These are phyloP conservation scores for Falciphora oryzae DNA, from an alignment of 2,329 filamentous ascomycete species.

Conservation along the genomic window DNA sequence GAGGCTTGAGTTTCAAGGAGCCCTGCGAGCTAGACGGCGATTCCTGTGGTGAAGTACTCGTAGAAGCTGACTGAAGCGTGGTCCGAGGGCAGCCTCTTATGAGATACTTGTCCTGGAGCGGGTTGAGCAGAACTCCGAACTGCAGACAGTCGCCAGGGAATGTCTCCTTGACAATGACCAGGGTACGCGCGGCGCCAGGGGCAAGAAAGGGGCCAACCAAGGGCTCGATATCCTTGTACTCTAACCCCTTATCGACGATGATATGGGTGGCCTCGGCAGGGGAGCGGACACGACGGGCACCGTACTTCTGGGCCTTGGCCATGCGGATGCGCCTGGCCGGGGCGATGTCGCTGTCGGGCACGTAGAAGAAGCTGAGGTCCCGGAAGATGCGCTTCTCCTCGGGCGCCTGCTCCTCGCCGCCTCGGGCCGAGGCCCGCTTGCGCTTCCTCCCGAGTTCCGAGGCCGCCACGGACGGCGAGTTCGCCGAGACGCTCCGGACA, in stretches of 20 bases:
- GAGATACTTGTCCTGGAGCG: conserved; percentile 52
- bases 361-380: conserved; percentile 64
- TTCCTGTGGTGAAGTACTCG: conserved; percentile 1
- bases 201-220: conserved; percentile 38
- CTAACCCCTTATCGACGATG: conserved; percentile 66
- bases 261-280: conserved; percentile 66
- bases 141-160: conserved; percentile 65
- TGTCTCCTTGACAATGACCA: conserved; percentile 57
- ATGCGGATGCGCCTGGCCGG: conserved; percentile 65
- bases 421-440: conserved; percentile 29
- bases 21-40: conserved; percentile 18
- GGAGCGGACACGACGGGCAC: conserved; percentile 62
- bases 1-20: conserved; percentile 45
- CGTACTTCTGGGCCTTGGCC: conserved; percentile 66
- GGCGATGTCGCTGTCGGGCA: conserved; percentile 73
- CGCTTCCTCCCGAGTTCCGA: conserved; percentile 31
- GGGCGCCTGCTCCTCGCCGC: conserved; percentile 34
- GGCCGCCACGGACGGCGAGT: conserved; percentile 13
- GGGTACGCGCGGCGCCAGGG: conserved; percentile 16
- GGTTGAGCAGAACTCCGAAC: conserved; percentile 52
- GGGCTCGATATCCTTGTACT: conserved; percentile 56
- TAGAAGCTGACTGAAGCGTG: conserved; percentile 2
- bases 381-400: conserved; percentile 54
- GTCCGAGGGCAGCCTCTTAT: conserved; percentile 43
- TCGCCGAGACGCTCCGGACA: not conserved